Base-by-base conservation (phyloP, 345 rosid genomes). In the Capsella bursapastoris region DNA sequence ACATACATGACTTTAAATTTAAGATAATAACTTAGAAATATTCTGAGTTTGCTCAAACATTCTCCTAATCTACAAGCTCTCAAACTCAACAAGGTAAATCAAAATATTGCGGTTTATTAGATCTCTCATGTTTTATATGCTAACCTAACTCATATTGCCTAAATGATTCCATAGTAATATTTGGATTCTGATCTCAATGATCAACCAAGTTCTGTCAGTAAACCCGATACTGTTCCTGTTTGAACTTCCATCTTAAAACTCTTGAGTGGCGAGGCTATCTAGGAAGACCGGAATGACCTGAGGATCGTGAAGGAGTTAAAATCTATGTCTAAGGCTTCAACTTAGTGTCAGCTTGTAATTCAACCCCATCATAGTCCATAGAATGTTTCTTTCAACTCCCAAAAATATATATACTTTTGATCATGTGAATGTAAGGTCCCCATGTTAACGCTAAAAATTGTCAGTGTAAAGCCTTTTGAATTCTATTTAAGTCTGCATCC, bases 331-430 rank as follows among this genome's bases (percentile, higher is more conserved):
- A 41, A 31, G 64, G 73, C 55, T 16, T 69, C 73, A 44, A 28
- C 55, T 15, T 55, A 64, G 29, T 69, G 73, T 16, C 32, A 43
- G 12, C 73, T 69, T 56, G 53, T 43, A 44, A 10, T 18, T 43
- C 57, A 34, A 48, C 43, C 5, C 57, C 29, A 11, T 12, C 5
- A 12, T 5, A 4, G 0, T n/a, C 18, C 50, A 15, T 45, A 45
- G 50, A 45, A 45, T 45, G 22, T n/a, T 45, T n/a, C 9, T 47
- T n/a, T 47, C 50, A 47, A 47, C 9, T n/a, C 22, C 15, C 22
- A n/a, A 6, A 18, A 0, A 18, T 18, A 18, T 18, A 18, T 18
- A 18, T 18, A 18, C 22, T 18, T 18, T 18, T 18, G 22, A 18
- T 18, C 22, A 18, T 18, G 22, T 18, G 22, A 18, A 18, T 18